A percentile compares a stretch with the other conserved stretches of the same genome.
phyloP scores from a whole-genome alignment of 768 basidiomycete species.

The Naganishia friedmannii region DNA sequence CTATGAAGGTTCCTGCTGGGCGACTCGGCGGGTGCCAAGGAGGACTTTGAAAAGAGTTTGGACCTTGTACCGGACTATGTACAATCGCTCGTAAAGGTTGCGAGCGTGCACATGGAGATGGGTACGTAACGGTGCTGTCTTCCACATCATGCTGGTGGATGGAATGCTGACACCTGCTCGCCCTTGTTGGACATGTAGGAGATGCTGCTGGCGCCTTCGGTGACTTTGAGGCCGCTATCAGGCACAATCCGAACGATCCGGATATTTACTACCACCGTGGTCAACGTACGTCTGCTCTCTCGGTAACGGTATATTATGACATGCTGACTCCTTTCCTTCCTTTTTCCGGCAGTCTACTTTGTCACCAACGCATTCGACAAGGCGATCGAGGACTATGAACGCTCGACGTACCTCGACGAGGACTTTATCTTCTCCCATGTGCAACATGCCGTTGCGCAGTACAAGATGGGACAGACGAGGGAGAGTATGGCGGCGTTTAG shows the following conservation, averaged over 20 bases:
- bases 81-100: conserved; percentile 92
- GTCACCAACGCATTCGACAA: conserved; percentile 84
- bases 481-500: conserved; percentile 90
- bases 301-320: no score
- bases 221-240: conserved; percentile 85
- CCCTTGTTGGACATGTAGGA: conserved; percentile 41
- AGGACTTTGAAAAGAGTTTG: conserved; percentile 74
- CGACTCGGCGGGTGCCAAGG: conserved; percentile 76
- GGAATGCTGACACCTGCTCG: background rate
- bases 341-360: conserved; percentile 68
- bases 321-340: no score
- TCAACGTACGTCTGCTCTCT: conserved; percentile 62
- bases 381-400: conserved; percentile 85
- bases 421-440: conserved; percentile 95
- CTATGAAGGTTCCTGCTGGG: conserved; percentile 76
- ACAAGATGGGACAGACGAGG: conserved; percentile 75
- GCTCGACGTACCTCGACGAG: conserved; percentile 81
- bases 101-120: conserved; percentile 95
- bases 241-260: conserved; percentile 75
- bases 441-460: conserved; percentile 93
- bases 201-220: conserved; percentile 76
- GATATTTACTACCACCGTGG: conserved; percentile 99
- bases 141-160: background rate
- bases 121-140: conserved; percentile 44
- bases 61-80: conserved; percentile 65